phyloP scores from a whole-genome alignment of 768 basidiomycete genomes.

The Phanerochaete sordida region DNA sequence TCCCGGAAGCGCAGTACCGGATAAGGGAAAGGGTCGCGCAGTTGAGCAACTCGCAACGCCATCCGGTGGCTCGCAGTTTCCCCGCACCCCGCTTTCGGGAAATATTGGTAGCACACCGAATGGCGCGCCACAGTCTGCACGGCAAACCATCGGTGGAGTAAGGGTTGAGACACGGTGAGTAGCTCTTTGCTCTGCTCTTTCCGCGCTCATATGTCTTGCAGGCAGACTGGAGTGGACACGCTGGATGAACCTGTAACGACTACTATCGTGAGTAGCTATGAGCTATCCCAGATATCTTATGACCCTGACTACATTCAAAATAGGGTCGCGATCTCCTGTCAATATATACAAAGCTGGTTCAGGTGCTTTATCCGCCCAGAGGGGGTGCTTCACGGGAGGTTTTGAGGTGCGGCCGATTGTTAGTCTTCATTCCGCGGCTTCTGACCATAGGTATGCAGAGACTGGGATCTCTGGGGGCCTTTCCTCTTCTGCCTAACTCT shows the following conservation, averaged over 20 bases:
- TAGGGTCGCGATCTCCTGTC: slow-evolving; percentile 87
- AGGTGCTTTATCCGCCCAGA: slow-evolving; percentile 85
- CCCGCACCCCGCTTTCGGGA: slow-evolving; percentile 52
- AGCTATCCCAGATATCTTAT: slow-evolving; percentile 6
- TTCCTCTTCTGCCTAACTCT: slow-evolving; percentile 77
- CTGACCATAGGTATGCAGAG: slow-evolving; percentile 42
- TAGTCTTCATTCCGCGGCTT: background rate
- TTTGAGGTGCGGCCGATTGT: slow-evolving; percentile 48
- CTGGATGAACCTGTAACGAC: slow-evolving; percentile 88
- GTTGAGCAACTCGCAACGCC: slow-evolving; percentile 49
- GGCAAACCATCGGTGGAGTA: slow-evolving; percentile 79
- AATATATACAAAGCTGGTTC: slow-evolving; percentile 88
- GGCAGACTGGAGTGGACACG: slow-evolving; percentile 82
- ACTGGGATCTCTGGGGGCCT: slow-evolving; percentile 99
- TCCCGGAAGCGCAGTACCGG: slow-evolving; percentile 35
- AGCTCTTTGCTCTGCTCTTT: slow-evolving; percentile 17
- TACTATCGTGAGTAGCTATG: slow-evolving; percentile 72
- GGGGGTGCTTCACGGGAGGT: slow-evolving; percentile 74
- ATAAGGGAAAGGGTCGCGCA: slow-evolving; percentile 74
- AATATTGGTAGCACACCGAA: slow-evolving; percentile 59
- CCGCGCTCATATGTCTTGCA: slow-evolving; percentile 20
- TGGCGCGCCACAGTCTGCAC: slow-evolving; percentile 38
- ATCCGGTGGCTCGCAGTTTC: slow-evolving; percentile 24
- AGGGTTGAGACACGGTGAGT: slow-evolving; percentile 80
- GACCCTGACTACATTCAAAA: background rate